Conservation (phyloP, 148 eudicot species). For the Chenopodium album region DNA sequence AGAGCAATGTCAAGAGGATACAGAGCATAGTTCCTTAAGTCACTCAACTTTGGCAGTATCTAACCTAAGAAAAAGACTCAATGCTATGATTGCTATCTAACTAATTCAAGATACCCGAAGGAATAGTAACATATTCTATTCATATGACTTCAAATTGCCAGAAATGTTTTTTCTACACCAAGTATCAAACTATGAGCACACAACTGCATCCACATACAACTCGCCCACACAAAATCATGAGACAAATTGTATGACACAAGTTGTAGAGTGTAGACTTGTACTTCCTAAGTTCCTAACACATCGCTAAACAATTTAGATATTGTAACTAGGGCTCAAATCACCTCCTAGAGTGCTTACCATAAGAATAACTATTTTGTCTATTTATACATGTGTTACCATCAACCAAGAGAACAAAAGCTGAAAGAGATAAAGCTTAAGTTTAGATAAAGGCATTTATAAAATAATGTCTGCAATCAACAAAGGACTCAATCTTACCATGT, state of each 20-base stretch:
- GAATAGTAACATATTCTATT: not conserved
- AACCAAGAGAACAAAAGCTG: not conserved
- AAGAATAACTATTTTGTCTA: not conserved
- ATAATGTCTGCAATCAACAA: slow-evolving; percentile 4
- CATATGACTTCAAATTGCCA: not conserved
- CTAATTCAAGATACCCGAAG: not conserved
- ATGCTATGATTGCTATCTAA: not conserved
- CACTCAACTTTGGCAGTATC: not conserved
- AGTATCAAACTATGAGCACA: not conserved
- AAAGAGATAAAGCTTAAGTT: not conserved
- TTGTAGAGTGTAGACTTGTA: not conserved
- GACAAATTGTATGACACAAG: not conserved
- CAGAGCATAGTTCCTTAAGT: not conserved
- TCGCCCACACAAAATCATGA: not conserved
- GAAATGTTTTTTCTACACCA: not conserved
- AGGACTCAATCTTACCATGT: slow-evolving; percentile 50
- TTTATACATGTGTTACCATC: not conserved
- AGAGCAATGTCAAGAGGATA: not conserved
- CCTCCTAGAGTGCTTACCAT: not conserved
- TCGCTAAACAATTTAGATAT: not conserved
- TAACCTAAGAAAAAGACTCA: not conserved
- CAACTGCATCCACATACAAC: too few species aligned
- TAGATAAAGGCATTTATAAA: not conserved
- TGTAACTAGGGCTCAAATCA: not conserved
- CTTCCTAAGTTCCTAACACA: not conserved